Percentiles rank a stretch among this genome's conserved stretches.
These are phyloP conservation scores for Irpex lacteus DNA, from an alignment of 1,284 basidiomycete genomes.

Conservation along the genomic window DNA sequence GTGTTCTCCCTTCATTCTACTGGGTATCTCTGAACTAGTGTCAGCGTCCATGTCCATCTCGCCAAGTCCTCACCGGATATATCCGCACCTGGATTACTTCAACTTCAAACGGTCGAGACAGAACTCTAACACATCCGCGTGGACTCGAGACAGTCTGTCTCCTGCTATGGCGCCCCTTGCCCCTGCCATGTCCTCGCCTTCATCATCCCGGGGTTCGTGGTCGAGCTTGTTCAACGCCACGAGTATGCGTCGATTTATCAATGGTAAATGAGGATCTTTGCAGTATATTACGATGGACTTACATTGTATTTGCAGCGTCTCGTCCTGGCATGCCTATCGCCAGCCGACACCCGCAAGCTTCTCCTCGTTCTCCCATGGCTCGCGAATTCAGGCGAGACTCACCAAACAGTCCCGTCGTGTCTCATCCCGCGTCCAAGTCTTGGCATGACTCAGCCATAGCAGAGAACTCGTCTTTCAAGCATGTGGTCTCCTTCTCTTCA, in stretches of 20 bases:
- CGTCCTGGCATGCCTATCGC: conserved; percentile 11
- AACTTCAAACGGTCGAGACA: conserved; percentile 8
- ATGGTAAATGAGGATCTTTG: conserved; percentile 35
- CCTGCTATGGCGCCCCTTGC: conserved; percentile 31
- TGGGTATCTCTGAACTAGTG: not conserved
- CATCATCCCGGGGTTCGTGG: conserved; percentile 70
- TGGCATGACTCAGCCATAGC: conserved; percentile 45
- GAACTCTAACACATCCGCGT: conserved; percentile 33
- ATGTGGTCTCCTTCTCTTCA: conserved; percentile 40
- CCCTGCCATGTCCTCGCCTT: conserved; percentile 40
- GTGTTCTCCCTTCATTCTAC: not conserved
- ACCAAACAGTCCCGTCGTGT: conserved; percentile 4
- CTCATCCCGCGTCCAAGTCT: conserved; percentile 36
- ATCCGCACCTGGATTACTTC: conserved; percentile 14
- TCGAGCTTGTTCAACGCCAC: conserved; percentile 68
- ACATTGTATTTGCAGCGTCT: conserved; percentile 5
- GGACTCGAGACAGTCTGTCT: conserved; percentile 36
- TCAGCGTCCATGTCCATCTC: not conserved
- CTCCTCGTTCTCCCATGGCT: conserved; percentile 1
- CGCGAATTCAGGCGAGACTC: conserved; percentile 5
- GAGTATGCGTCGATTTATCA: conserved; percentile 63
- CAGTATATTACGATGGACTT: no score
- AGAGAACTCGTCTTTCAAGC: conserved; percentile 13
- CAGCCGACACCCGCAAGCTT: conserved; percentile 4
- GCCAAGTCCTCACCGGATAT: conserved; percentile 6